These are phyloP conservation scores for Ogataea paraovalis DNA, from an alignment of 805 yeast species.

Conservation along the genomic window DNA sequence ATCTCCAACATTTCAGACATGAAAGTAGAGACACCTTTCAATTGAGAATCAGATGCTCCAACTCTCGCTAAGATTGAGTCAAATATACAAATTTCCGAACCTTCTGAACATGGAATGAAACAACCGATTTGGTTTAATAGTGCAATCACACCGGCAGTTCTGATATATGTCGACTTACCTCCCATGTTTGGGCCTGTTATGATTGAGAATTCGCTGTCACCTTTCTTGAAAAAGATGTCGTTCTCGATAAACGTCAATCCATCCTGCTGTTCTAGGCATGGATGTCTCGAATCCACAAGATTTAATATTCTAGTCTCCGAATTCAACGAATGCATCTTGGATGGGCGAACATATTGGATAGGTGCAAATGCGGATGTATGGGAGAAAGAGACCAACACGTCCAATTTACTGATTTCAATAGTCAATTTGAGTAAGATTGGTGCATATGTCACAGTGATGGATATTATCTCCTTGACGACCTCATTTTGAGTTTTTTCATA, in stretches of 20 bases:
- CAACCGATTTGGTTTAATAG: slow-evolving; percentile 88
- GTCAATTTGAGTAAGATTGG: slow-evolving; percentile 73
- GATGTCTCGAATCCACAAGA: slow-evolving; percentile 83
- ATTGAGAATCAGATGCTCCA: slow-evolving; percentile 98
- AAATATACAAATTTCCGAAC: slow-evolving; percentile 76
- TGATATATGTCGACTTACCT: slow-evolving; percentile 89
- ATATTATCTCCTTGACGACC: slow-evolving; percentile 77
- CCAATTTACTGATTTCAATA: slow-evolving; percentile 63
- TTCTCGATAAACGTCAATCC: slow-evolving; percentile 88
- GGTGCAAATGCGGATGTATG: slow-evolving; percentile 82
- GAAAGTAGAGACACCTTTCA: slow-evolving; percentile 94
- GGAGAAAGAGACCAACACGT: slow-evolving; percentile 83
- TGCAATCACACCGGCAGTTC: slow-evolving; percentile 85
- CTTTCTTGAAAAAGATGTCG: slow-evolving; percentile 66
- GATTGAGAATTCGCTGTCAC: slow-evolving; percentile 63
- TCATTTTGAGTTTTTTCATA: slow-evolving; percentile 74
- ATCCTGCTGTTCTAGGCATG: slow-evolving; percentile 90
- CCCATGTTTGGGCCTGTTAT: slow-evolving; percentile 99
- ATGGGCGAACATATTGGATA: slow-evolving; percentile 72
- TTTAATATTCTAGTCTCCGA: slow-evolving; percentile 44
- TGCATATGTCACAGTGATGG: slow-evolving; percentile 75
- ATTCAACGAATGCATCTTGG: slow-evolving; percentile 48
- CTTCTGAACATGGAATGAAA: slow-evolving; percentile 70
- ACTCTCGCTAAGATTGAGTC: slow-evolving; percentile 94
- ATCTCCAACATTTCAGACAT: slow-evolving; percentile 97